Conservation (phyloP, 2,329 filamentous ascomycete genomes). For the Alternaria arborescens region DNA sequence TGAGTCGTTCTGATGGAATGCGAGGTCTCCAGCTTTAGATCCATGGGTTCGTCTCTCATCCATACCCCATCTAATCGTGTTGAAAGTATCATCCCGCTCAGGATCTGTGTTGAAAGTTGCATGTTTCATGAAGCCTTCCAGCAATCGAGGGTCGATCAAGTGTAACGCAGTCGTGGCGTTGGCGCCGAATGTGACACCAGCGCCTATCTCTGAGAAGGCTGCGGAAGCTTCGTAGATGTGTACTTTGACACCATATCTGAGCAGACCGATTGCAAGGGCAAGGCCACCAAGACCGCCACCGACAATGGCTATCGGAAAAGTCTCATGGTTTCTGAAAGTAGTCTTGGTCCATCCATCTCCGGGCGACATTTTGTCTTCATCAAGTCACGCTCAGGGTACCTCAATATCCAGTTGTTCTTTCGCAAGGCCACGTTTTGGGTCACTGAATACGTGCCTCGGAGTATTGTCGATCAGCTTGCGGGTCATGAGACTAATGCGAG, state of each 20-base stretch:
- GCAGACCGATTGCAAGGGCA: constrained; percentile 38
- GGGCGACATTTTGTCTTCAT: neutral
- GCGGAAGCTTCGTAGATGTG: constrained; percentile 41
- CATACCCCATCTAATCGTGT: constrained; percentile 27
- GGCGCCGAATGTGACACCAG: constrained; percentile 39
- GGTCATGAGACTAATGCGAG: neutral
- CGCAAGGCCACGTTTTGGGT: neutral
- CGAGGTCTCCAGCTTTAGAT: constrained; percentile 29
- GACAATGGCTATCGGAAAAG: constrained; percentile 37
- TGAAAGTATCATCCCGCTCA: constrained; percentile 24
- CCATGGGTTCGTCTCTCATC: constrained; percentile 18
- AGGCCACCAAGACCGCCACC: constrained; percentile 44
- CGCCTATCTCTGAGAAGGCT: constrained; percentile 38
- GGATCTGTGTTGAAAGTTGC: constrained; percentile 34
- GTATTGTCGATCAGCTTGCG: neutral
- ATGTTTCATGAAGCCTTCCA: constrained; percentile 36
- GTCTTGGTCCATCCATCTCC: neutral
- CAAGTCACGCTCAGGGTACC: neutral
- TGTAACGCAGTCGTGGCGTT: constrained; percentile 36
- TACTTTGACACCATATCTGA: constrained; percentile 32
- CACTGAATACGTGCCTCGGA: neutral
- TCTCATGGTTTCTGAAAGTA: neutral
- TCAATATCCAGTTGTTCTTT: neutral
- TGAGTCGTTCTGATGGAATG: constrained; percentile 23
- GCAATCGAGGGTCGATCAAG: constrained; percentile 31